phyloP scores from a whole-genome alignment of 106 monocot species.

The Dioscorea dumetorum region DNA sequence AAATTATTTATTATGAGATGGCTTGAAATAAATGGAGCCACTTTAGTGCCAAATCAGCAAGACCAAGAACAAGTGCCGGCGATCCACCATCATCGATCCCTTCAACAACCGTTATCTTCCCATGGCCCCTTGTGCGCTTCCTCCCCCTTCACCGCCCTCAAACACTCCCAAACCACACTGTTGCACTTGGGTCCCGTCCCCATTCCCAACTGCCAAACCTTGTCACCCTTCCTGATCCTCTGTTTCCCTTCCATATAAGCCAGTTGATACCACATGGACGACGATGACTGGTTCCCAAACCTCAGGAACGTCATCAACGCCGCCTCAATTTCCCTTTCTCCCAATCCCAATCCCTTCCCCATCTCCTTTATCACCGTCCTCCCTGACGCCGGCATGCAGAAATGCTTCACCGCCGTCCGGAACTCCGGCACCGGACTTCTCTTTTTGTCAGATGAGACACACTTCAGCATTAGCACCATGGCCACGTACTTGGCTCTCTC shows the following conservation, averaged over 20 bases:
- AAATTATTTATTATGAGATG: no score
- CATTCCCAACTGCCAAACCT: slow-evolving; percentile 40
- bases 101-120: no score
- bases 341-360: slow-evolving; percentile 25
- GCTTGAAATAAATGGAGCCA: no score
- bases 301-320: slow-evolving; percentile 33
- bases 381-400: slow-evolving; percentile 40
- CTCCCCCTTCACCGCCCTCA: neutral
- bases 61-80: no score
- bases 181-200: slow-evolving; percentile 37
- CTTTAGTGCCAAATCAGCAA: no score
- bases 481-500: slow-evolving; percentile 39
- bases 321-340: slow-evolving; percentile 26
- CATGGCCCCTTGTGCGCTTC: no score
- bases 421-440: slow-evolving; percentile 47
- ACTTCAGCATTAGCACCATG: slow-evolving; percentile 26
- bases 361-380: slow-evolving; percentile 39
- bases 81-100: no score
- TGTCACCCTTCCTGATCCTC: slow-evolving; percentile 20
- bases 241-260: slow-evolving; percentile 33
- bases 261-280: slow-evolving; percentile 38
- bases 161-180: slow-evolving; percentile 20
- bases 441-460: slow-evolving; percentile 24
- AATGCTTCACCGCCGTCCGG: slow-evolving; percentile 38
- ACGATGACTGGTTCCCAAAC: slow-evolving; percentile 38